A percentile compares a stretch with the other conserved stretches of the same genome.
phyloP scores from a whole-genome alignment of 257 asterid species.

The Henckelia pumila region DNA sequence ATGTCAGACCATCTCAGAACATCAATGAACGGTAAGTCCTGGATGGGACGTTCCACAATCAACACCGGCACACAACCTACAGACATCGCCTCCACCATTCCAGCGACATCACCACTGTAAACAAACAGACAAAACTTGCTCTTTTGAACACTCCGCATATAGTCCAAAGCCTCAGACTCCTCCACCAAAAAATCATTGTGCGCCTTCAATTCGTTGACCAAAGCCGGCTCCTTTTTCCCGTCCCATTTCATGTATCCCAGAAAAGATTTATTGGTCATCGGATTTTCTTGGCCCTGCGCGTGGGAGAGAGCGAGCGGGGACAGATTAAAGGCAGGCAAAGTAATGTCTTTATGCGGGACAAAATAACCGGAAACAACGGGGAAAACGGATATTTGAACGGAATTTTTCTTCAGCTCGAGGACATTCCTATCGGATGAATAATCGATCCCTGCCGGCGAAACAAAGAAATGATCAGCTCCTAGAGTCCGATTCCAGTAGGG shows the following conservation, averaged over 20 bases:
- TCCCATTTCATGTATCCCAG: constrained; percentile 65
- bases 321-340: constrained; percentile 50
- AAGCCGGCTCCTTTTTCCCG: constrained; percentile 32
- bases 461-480: constrained; percentile 90
- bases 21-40: constrained; percentile 86
- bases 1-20: constrained; percentile 69
- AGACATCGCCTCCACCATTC: constrained; percentile 63
- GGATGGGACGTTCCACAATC: constrained; percentile 75
- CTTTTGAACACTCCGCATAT: constrained; percentile 15
- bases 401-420: constrained; percentile 84
- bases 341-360: constrained; percentile 81
- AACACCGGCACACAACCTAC: constrained; percentile 83
- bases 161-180: constrained; percentile 32
- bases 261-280: constrained; percentile 18
- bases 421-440: constrained; percentile 68
- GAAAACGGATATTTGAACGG: constrained; percentile 66
- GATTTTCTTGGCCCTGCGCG: constrained; percentile 18
- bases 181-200: constrained; percentile 51
- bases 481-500: constrained; percentile 88
- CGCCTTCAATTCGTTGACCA: constrained; percentile 55
- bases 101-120: constrained; percentile 41
- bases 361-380: constrained; percentile 69
- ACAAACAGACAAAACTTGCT: constrained; percentile 75
- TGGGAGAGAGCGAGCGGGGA: constrained; percentile 24
- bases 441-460: constrained; percentile 64